Evolutionary conservation across 73 alveolate species (phyloP).

Genomic region (Paramecium sexaurelia): DNA sequence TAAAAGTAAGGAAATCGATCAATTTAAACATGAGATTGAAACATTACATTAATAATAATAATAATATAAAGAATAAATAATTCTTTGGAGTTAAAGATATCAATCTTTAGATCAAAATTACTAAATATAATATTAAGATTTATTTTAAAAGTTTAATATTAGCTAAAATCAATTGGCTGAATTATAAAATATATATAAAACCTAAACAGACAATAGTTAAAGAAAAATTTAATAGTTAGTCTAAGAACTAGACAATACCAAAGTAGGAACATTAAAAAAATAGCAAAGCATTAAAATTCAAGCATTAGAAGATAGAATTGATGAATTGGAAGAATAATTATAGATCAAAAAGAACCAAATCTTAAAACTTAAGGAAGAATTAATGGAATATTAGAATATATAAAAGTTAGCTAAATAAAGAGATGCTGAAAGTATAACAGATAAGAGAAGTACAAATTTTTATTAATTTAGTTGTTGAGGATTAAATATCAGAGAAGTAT

Average conservation of each 20-base stretch:
- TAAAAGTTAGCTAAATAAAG: background rate
- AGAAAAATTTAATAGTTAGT: background rate
- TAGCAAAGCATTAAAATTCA: background rate
- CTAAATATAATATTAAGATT: slow-evolving; percentile 23
- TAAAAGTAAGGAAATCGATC: background rate
- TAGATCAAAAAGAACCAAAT: slow-evolving; percentile 8
- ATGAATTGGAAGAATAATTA: slow-evolving; percentile 2
- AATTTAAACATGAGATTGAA: background rate
- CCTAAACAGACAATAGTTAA: background rate
- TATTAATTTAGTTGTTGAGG: background rate
- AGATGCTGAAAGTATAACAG: background rate
- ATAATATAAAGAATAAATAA: background rate
- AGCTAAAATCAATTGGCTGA: slow-evolving; percentile 33
- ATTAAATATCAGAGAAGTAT: background rate
- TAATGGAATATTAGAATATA: background rate
- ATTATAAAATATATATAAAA: background rate
- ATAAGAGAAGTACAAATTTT: background rate
- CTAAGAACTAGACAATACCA: background rate
- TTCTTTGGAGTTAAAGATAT: slow-evolving; percentile 28
- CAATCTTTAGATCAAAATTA: slow-evolving; percentile 30
- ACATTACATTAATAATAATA: background rate
- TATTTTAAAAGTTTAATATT: background rate
- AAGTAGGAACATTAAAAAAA: background rate
- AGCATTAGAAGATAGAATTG: background rate
- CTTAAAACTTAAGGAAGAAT: background rate